Percentiles rank a stretch among this genome's conserved stretches.
phyloP scores from a whole-genome alignment of 169 alveolate genomes.

The Prorocentrum cordatum region DNA sequence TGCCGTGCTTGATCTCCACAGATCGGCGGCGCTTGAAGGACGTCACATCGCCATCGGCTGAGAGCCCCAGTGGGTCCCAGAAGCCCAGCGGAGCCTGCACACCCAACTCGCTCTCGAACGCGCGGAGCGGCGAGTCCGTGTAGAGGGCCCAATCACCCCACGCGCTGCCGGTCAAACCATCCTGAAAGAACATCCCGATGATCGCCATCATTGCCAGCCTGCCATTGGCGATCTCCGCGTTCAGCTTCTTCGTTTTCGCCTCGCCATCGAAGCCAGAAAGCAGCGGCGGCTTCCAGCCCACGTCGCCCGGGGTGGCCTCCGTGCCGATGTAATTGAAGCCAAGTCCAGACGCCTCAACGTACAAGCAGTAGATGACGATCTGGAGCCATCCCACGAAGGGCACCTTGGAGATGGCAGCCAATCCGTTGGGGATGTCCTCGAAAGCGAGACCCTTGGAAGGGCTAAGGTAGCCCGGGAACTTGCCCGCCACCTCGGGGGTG shows the following conservation, averaged over 20 bases:
- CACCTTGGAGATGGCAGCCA: too few species aligned
- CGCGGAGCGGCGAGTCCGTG: neutral
- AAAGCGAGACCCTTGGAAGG: too few species aligned
- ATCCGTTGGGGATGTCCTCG: too few species aligned
- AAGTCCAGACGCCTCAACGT: neutral
- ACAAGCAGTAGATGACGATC: neutral
- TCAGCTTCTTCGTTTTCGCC: neutral
- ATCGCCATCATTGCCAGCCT: neutral
- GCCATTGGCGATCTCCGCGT: neutral
- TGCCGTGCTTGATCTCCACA: neutral
- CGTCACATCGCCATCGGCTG: neutral
- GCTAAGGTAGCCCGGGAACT: too few species aligned
- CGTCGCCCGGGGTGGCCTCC: conserved; percentile 9
- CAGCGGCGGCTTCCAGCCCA: conserved; percentile 16
- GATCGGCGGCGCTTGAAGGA: neutral
- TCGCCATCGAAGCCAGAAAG: neutral
- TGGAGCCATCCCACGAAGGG: neutral
- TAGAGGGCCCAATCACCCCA: neutral
- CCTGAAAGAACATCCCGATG: neutral
- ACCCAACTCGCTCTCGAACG: neutral
- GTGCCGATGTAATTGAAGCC: neutral
- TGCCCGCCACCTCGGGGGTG: too few species aligned
- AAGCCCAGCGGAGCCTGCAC: neutral
- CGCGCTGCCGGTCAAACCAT: neutral
- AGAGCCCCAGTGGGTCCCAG: neutral